Evolutionary conservation across 306 rosid genomes (phyloP).

Genomic region (Fagus sylvatica): DNA sequence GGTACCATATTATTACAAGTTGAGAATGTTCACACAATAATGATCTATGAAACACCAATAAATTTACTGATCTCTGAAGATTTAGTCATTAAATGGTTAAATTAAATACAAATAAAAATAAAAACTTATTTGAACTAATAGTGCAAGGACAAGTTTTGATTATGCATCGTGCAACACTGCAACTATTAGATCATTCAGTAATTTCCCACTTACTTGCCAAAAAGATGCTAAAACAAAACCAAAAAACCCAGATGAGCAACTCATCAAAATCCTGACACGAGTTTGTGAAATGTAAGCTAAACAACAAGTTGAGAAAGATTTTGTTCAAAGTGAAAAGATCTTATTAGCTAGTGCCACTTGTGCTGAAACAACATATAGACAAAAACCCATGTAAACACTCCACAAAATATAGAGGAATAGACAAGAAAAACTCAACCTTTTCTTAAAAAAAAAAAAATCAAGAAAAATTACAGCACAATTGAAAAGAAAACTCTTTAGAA

Average conservation of each 20-base stretch:
- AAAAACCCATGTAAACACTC: conserved; percentile 36
- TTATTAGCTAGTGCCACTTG: conserved; percentile 17
- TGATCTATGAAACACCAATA: conserved; percentile 27
- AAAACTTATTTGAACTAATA: conserved; percentile 5
- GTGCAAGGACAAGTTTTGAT: conserved; percentile 21
- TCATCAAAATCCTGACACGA: background rate
- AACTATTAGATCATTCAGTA: conserved; percentile 5
- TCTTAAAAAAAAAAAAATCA: background rate
- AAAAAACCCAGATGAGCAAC: conserved; percentile 4
- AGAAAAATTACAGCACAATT: conserved; percentile 11
- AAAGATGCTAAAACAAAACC: background rate
- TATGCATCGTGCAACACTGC: conserved; percentile 21
- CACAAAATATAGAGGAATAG: conserved; percentile 4
- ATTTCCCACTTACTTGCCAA: conserved; percentile 4
- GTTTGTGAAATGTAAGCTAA: background rate
- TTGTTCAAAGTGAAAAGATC: background rate
- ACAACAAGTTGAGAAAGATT: background rate
- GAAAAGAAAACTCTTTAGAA: conserved; percentile 14
- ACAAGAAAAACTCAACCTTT: background rate
- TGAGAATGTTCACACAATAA: conserved; percentile 16
- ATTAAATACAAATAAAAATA: background rate
- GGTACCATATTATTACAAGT: conserved; percentile 15
- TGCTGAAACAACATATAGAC: conserved; percentile 30
- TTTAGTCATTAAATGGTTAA: background rate
- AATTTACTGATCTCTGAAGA: conserved; percentile 24